Conservation (phyloP, 192 early-diverging fungal species). For the Helicostylum pulchrum region DNA sequence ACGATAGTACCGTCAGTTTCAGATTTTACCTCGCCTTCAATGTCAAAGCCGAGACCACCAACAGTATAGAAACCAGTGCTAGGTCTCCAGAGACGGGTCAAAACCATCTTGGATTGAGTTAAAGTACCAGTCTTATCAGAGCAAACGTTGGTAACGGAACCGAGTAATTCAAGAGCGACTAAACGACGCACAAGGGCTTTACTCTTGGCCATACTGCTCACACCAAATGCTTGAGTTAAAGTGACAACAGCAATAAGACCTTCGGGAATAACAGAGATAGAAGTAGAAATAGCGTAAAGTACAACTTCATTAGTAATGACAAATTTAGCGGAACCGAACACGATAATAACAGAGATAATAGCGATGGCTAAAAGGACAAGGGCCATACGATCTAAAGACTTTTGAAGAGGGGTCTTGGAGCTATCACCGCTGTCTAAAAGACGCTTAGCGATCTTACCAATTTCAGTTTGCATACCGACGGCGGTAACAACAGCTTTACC, state of each 20-base stretch:
- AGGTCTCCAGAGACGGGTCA: conserved; percentile 78
- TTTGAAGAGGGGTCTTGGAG: conserved; percentile 64
- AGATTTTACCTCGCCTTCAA: conserved; percentile 49
- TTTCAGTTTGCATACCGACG: conserved; percentile 85
- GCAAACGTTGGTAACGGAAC: conserved; percentile 92
- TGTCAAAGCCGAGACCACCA: conserved; percentile 60
- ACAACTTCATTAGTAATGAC: conserved; percentile 55
- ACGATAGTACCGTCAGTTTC: conserved; percentile 26
- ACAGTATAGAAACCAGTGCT: conserved; percentile 68
- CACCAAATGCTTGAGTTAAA: conserved; percentile 90
- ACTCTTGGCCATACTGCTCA: conserved; percentile 77
- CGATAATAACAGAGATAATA: conserved; percentile 72
- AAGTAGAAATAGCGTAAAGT: conserved; percentile 79
- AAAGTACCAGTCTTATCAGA: conserved; percentile 95
- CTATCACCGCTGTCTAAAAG: conserved; percentile 57
- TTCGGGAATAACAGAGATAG: conserved; percentile 94
- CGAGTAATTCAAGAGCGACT: conserved; percentile 84
- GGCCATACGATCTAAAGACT: conserved; percentile 72
- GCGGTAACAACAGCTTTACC: conserved; percentile 86
- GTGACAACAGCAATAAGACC: conserved; percentile 94
- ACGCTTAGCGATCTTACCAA: conserved; percentile 87
- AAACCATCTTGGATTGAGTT: conserved; percentile 94
- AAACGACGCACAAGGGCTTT: conserved; percentile 89
- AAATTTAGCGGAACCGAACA: conserved; percentile 74
- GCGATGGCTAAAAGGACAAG: conserved; percentile 72